phyloP scores from a whole-genome alignment of 192 early-diverging fungal species.

The Entophlyctis luteolus region DNA sequence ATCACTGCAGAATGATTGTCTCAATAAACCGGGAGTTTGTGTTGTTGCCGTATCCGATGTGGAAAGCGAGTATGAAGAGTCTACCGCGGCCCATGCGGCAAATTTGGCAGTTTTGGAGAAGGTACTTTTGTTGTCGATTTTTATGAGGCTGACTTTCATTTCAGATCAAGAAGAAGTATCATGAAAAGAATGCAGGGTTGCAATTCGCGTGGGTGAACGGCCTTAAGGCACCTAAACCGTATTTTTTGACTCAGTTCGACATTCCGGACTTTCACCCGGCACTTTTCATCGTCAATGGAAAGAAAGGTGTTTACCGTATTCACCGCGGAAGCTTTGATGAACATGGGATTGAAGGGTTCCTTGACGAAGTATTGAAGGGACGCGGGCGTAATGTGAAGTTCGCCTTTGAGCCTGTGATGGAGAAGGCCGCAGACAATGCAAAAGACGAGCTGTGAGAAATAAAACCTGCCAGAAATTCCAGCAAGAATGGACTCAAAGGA shows the following conservation, averaged over 20 bases:
- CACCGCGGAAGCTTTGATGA: constrained; percentile 48
- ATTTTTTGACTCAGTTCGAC: constrained; percentile 46
- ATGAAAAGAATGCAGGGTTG: constrained; percentile 31
- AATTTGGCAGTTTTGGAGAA: constrained; percentile 29
- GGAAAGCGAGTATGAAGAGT: constrained; percentile 42
- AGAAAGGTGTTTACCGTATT: constrained; percentile 44
- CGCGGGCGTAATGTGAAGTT: constrained; percentile 40
- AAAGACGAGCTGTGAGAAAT: constrained; percentile 35
- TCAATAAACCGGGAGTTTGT: constrained; percentile 38
- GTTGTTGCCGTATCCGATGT: constrained; percentile 48
- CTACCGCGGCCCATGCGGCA: constrained; percentile 29
- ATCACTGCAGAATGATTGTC: constrained; percentile 48
- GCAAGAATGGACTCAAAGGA: too few species aligned
- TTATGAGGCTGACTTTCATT: background rate
- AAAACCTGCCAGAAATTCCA: too few species aligned
- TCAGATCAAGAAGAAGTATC: constrained; percentile 34
- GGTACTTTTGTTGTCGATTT: background rate
- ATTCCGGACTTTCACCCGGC: constrained; percentile 45
- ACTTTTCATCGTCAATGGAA: constrained; percentile 37
- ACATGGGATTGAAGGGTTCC: constrained; percentile 33
- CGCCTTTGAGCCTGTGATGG: constrained; percentile 23
- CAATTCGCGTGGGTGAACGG: constrained; percentile 42
- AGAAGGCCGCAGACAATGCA: constrained; percentile 23
- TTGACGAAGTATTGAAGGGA: constrained; percentile 41
- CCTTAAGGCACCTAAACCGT: constrained; percentile 23